Percentiles rank a stretch among this genome's conserved stretches.
These are phyloP conservation scores for Tolypocladium cylindrosporum DNA, from an alignment of 2,329 filamentous ascomycete genomes.

Conservation along the genomic window DNA sequence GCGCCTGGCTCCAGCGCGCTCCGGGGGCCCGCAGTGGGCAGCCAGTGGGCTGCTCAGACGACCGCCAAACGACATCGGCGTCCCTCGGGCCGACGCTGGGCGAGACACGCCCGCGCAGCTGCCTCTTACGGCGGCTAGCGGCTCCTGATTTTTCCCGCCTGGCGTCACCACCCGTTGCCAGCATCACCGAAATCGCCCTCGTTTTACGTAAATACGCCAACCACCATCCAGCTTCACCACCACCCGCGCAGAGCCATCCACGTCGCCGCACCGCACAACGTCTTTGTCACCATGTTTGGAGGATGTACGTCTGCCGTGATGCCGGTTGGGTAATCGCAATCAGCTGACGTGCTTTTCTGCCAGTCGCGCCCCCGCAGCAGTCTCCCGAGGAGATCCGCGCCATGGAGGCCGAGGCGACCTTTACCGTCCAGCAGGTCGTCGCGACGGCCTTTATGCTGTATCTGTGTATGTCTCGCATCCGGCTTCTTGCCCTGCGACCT, in stretches of 20 bases:
- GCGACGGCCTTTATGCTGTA: slow-evolving; percentile 61
- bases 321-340: slow-evolving; percentile 3
- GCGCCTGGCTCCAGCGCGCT: not conserved
- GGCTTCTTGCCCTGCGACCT: not conserved
- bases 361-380: slow-evolving; percentile 60
- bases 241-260: not conserved
- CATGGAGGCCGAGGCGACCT: slow-evolving; percentile 57
- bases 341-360: slow-evolving; percentile 10
- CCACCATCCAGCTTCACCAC: not conserved
- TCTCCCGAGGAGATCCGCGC: slow-evolving; percentile 60
- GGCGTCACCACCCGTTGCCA: not conserved
- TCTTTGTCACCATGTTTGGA: slow-evolving; percentile 15
- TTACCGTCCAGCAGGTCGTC: slow-evolving; percentile 57
- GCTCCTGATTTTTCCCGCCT: not conserved
- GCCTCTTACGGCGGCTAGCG: slow-evolving; percentile 5
- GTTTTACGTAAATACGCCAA: slow-evolving; percentile 11
- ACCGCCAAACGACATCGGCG: slow-evolving; percentile 9
- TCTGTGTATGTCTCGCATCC: slow-evolving; percentile 51
- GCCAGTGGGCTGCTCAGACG: not conserved
- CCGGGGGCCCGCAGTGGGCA: not conserved
- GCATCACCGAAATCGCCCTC: slow-evolving; percentile 7
- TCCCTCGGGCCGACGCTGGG: slow-evolving; percentile 9
- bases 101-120: not conserved
- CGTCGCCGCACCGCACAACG: not conserved
- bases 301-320: slow-evolving; percentile 27